phyloP scores from a whole-genome alignment of 768 basidiomycete genomes.

The Amanita muscaria region DNA sequence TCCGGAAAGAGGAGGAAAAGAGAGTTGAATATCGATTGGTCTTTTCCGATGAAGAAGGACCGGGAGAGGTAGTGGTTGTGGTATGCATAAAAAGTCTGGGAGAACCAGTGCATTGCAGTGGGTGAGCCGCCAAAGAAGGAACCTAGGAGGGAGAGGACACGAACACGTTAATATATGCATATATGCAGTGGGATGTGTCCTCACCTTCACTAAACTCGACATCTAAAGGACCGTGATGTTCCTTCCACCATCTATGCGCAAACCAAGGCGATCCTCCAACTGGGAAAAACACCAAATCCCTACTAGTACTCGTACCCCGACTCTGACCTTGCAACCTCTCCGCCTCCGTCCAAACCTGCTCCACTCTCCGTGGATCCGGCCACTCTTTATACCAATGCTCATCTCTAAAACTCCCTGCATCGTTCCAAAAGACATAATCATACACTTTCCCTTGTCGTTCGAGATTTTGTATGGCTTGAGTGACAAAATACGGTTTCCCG shows the following conservation, averaged over 20 bases:
- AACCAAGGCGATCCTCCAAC: constrained; percentile 26
- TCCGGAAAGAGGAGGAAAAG: constrained; percentile 36
- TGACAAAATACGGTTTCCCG: constrained; percentile 42
- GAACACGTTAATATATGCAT: neutral
- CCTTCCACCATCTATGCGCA: constrained; percentile 28
- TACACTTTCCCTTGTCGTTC: constrained; percentile 23
- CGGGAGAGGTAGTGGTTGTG: constrained; percentile 41
- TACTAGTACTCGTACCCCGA: constrained; percentile 20
- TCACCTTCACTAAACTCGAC: constrained; percentile 43
- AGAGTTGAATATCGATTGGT: constrained; percentile 46
- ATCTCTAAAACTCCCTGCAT: constrained; percentile 44
- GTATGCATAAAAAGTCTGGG: constrained; percentile 36
- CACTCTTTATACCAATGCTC: constrained; percentile 36
- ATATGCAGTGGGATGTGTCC: constrained; percentile 6
- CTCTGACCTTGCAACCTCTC: too few relatives aligned
- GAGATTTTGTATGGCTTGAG: constrained; percentile 28
- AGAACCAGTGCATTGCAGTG: constrained; percentile 36
- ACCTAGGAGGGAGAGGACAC: constrained; percentile 23
- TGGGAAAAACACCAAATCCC: constrained; percentile 45
- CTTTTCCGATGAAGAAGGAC: constrained; percentile 48
- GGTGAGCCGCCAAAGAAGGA: constrained; percentile 51
- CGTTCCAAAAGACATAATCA: constrained; percentile 51
- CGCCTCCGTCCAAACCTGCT: constrained; percentile 32
- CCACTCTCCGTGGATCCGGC: constrained; percentile 36
- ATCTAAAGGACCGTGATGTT: constrained; percentile 42